Percentiles rank a stretch among this genome's conserved stretches.
phyloP scores from a whole-genome alignment of 257 asterid genomes.

The Nicotiana benthamiana region DNA sequence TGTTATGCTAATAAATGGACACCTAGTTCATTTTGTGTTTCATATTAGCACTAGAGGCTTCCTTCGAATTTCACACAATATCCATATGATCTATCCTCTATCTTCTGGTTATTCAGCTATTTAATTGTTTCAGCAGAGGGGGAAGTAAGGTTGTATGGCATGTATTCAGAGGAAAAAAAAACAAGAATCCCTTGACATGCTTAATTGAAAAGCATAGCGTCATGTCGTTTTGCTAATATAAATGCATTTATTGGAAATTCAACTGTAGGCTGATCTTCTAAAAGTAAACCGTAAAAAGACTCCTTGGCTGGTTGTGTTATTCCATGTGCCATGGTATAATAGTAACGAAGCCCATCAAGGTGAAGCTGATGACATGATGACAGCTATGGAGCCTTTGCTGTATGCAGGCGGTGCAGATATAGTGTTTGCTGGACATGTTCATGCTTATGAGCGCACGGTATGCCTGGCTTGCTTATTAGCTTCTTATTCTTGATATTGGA shows the following conservation, averaged over 20 bases:
- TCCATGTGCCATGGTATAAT: conserved; percentile 97
- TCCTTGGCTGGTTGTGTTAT: conserved; percentile 69
- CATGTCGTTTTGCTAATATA: neutral
- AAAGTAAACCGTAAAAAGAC: conserved; percentile 64
- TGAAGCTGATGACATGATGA: conserved; percentile 82
- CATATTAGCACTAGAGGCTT: neutral
- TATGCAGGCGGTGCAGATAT: conserved; percentile 67
- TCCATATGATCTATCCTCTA: neutral
- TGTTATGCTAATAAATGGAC: neutral
- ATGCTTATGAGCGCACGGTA: conserved; percentile 97
- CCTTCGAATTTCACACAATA: neutral
- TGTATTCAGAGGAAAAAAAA: neutral
- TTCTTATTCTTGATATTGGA: neutral
- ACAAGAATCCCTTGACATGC: neutral
- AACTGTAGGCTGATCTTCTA: conserved; percentile 58
- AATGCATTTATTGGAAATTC: conserved; percentile 9
- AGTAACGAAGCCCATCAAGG: conserved; percentile 83
- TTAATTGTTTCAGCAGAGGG: neutral
- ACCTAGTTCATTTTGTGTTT: neutral
- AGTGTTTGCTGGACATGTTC: conserved; percentile 80
- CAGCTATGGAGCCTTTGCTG: conserved; percentile 69
- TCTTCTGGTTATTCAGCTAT: neutral
- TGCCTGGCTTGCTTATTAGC: conserved; percentile 1
- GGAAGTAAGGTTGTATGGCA: neutral
- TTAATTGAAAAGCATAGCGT: neutral